phyloP scores from a whole-genome alignment of 129 eudicot genomes.

The Logfia minima region DNA sequence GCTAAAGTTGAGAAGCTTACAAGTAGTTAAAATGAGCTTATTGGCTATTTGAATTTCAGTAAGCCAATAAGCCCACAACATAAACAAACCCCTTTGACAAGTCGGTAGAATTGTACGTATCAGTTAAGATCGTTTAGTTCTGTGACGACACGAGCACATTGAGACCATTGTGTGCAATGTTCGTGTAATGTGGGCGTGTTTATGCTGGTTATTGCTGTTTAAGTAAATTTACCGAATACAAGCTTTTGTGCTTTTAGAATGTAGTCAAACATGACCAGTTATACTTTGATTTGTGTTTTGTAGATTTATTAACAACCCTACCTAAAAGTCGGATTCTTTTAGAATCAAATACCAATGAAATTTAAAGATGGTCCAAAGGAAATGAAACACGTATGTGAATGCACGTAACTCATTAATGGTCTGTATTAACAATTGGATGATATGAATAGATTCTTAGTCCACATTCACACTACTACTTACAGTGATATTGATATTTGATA shows the following conservation, averaged over 20 bases:
- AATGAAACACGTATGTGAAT: slow-evolving; percentile 14
- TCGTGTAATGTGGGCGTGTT: not conserved
- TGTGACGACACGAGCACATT: not conserved
- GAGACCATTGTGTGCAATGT: not conserved
- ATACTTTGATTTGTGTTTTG: not conserved
- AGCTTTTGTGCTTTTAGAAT: no score
- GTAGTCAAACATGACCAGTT: not conserved
- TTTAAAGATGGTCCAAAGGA: not conserved
- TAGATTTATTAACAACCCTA: not conserved
- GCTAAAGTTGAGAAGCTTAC: no score
- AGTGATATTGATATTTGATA: not conserved
- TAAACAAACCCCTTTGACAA: no score
- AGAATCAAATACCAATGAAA: slow-evolving; percentile 6
- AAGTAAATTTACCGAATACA: no score
- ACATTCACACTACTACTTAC: not conserved
- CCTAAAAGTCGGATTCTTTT: not conserved
- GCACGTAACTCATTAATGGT: slow-evolving; percentile 1
- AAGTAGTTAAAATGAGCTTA: no score
- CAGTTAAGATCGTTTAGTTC: not conserved
- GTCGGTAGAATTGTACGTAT: not conserved
- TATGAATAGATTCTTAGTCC: slow-evolving; percentile 11
- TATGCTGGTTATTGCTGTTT: not conserved
- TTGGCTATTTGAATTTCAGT: no score
- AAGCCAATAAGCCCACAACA: no score
- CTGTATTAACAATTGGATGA: slow-evolving; percentile 9